These are phyloP conservation scores for Alternaria sp. DNA, from an alignment of 2,329 filamentous ascomycete species.

Conservation along the genomic window DNA sequence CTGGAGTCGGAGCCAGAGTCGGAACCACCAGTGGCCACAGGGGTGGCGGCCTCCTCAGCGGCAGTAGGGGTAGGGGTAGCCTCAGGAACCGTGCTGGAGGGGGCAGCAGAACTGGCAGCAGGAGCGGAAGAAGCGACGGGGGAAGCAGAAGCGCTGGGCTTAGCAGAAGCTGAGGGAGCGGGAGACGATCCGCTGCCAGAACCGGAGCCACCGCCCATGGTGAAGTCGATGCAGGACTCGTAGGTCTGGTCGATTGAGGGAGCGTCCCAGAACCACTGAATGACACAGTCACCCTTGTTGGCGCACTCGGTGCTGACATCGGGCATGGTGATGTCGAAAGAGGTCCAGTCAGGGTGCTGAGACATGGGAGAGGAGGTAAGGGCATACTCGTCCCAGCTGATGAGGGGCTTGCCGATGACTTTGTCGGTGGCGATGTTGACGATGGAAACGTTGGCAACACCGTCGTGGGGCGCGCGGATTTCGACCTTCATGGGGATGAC, in stretches of 20 bases:
- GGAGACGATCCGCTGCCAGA: slow-evolving; percentile 22
- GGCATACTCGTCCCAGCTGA: slow-evolving; percentile 65
- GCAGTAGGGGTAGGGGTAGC: slow-evolving; percentile 18
- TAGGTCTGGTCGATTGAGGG: slow-evolving; percentile 67
- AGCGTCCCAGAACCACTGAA: slow-evolving; percentile 72
- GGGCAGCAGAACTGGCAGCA: slow-evolving; percentile 17
- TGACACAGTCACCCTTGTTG: slow-evolving; percentile 61
- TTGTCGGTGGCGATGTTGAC: slow-evolving; percentile 63
- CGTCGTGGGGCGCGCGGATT: slow-evolving; percentile 64
- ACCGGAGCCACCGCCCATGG: slow-evolving; percentile 49
- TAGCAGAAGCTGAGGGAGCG: slow-evolving; percentile 17
- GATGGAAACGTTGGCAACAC: slow-evolving; percentile 67
- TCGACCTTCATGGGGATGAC: slow-evolving; percentile 57
- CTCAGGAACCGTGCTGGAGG: slow-evolving; percentile 22
- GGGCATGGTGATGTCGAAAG: slow-evolving; percentile 65
- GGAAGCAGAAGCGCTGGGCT: slow-evolving; percentile 20
- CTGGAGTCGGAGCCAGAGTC: slow-evolving; percentile 19
- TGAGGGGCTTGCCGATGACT: slow-evolving; percentile 63
- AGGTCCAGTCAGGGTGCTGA: slow-evolving; percentile 54
- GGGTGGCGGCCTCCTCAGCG: slow-evolving; percentile 12
- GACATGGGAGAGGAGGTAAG: slow-evolving; percentile 56
- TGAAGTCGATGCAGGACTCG: slow-evolving; percentile 70
- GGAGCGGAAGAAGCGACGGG: slow-evolving; percentile 19
- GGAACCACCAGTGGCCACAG: slow-evolving; percentile 22
- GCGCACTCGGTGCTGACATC: slow-evolving; percentile 59